Conservation (phyloP, 495 filamentous ascomycete species). For the Barbatosphaeria neglecta region DNA sequence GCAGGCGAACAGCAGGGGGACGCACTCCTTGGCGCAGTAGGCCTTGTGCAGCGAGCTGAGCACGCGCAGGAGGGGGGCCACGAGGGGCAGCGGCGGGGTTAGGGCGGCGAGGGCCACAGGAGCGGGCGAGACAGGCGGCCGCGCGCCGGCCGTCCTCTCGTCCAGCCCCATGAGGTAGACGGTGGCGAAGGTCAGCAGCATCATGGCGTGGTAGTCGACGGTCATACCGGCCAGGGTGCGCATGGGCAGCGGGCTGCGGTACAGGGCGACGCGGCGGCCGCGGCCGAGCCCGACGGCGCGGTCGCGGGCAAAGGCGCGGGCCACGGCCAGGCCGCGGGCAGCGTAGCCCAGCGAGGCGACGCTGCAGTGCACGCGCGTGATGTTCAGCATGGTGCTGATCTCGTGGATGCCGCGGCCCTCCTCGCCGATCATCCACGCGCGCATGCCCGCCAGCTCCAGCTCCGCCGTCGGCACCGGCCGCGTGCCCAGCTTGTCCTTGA, state of each 20-base stretch:
- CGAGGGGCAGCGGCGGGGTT: constrained; percentile 2
- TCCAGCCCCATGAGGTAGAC: constrained; percentile 33
- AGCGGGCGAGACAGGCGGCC: background rate
- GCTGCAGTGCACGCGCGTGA: constrained; percentile 55
- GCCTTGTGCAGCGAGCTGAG: constrained; percentile 59
- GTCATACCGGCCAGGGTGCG: constrained; percentile 44
- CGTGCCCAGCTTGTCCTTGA: constrained; percentile 64
- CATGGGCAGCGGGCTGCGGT: constrained; percentile 47
- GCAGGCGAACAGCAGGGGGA: constrained; percentile 47
- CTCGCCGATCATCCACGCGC: constrained; percentile 52
- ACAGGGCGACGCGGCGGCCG: constrained; percentile 26
- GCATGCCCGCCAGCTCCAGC: constrained; percentile 46
- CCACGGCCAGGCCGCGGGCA: constrained; percentile 50
- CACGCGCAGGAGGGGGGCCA: constrained; percentile 42
- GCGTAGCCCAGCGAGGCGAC: constrained; percentile 44
- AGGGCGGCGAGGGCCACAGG: constrained; percentile 1
- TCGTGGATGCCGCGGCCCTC: constrained; percentile 53
- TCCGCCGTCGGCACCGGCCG: constrained; percentile 60
- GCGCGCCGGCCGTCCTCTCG: constrained; percentile 3
- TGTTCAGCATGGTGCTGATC: constrained; percentile 55
- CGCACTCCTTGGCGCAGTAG: constrained; percentile 38
- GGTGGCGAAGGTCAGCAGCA: constrained; percentile 51
- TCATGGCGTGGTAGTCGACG: constrained; percentile 38
- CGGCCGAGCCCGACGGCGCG: constrained; percentile 28
- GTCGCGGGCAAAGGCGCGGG: constrained; percentile 42